These are phyloP conservation scores for Carnegiea gigantea DNA, from an alignment of 179 eudicot genomes.

Conservation along the genomic window DNA sequence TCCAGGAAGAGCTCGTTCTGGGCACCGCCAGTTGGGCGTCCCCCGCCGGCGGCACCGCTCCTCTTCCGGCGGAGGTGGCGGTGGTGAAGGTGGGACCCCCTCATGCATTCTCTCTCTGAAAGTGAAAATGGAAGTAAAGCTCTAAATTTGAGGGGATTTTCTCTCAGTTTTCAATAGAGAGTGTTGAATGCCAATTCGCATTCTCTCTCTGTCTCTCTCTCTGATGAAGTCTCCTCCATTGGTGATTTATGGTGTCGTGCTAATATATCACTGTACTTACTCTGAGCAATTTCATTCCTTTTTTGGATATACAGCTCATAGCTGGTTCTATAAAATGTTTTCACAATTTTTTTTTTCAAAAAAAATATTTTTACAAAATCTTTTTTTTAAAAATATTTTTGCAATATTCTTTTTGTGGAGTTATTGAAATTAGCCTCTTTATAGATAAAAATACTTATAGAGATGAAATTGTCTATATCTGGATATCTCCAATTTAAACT, in stretches of 20 bases:
- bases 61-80: slow-evolving; percentile 4
- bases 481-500: too few species aligned
- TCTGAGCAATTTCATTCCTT: not conserved
- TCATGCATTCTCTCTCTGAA: slow-evolving; percentile 4
- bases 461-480: too few species aligned
- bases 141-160: not conserved
- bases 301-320: not conserved
- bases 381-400: too few species aligned
- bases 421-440: not conserved
- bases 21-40: slow-evolving; percentile 37
- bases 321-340: not conserved
- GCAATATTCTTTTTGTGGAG: too few species aligned
- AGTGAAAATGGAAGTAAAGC: not conserved
- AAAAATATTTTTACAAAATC: too few species aligned
- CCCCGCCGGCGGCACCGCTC: slow-evolving; percentile 34
- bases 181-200: too few species aligned
- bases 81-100: not conserved
- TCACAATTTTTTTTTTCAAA: too few species aligned
- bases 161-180: too few species aligned
- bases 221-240: not conserved
- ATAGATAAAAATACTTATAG: not conserved
- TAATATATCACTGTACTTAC: not conserved
- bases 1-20: slow-evolving; percentile 24
- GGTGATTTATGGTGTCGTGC: not conserved
- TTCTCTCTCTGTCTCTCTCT: not conserved